Base-by-base conservation (phyloP, 805 yeast species). In the Wickerhamiella cacticola region DNA sequence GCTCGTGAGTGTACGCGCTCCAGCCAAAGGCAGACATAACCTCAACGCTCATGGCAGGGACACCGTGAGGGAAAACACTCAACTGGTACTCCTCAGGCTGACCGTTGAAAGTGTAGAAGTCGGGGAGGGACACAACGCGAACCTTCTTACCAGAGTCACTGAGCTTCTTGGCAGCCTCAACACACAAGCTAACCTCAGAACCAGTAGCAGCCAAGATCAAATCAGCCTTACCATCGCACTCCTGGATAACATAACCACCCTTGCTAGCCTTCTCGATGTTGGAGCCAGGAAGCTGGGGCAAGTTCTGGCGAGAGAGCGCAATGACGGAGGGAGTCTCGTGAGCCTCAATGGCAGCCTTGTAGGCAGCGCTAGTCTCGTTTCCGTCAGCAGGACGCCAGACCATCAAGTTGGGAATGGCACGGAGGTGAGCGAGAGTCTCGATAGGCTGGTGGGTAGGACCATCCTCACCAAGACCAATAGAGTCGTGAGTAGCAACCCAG, bases 1-100 rank as follows among this genome's bases (percentile, higher is more conserved):
- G 94, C 74, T 83, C 94, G 72, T 92, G 98, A 51, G 96, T 78
- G 74, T 87, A 92, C 69, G 80, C 83, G 60, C 80, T 73, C 98
- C 98, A 92, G 50, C 96, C 96, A 59, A 75, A 72, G 48, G 95
- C 79, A 49, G 94, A 69, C 79, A 86, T 74, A 46, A 87, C 97
- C 78, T 92, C 98, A 56, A 89, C 84, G 49, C 96, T 85, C 69
- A 92, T 56, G 64, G 85, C 79, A 67, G 97, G 97, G 49, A 83
- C 78, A 62, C 92, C 94, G 65, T 88, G 94, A 65, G 98, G 98
- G 69, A 92, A 75, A 53, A 92, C 94, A 49, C 85, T 73, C 62
- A 84, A 74, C 70, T 72, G 74, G 75, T 92, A 92, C 61, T 80
- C 89, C 56, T 69, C 63, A 16, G 87, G 56, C 76, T 92, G 98